Base-by-base conservation (phyloP, 768 basidiomycete species). In the Pisolithus microcarpus region DNA sequence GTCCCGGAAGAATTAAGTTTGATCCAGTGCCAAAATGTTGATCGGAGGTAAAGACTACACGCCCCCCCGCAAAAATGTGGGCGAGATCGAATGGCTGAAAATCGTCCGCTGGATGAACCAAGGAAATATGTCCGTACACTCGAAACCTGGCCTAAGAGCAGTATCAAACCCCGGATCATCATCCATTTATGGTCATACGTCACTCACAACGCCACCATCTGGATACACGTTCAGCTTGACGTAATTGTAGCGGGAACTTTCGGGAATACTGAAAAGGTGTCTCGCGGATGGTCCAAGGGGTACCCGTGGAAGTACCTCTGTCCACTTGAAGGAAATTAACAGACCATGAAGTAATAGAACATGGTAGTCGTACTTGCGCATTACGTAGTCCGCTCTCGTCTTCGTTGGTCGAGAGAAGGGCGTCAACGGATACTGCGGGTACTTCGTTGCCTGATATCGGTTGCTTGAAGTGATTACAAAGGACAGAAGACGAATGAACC, bases 211-310 rank as follows among this genome's bases (percentile, higher is more conserved):
- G 3, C 96, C 96, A 38, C 96, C 96, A 61, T 99, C 96, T 3
- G 96, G 96, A 69, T 92, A 91, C 81, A 95, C 93, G 58, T 86
- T 84, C 21, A 99, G 80, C 68, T 90, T 96, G 52, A 99, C 83
- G 66, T 86, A 87, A 55, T 85, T 94, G 51, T 78, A 75, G 11
- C 68, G 62, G 2, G 64, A 50, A 0, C 80, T 79, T 11, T 72
- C 63, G 15, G 81, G 63, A 38, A 93, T 75, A 52, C 78, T 78
- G 76, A 97, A 98, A 31, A 97, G 75, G 65, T 99, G 96, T 49
- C 85, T 77, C n/a, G 86, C 84, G 55, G 77, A 82, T 7, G 96
- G 95, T 3, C 89, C 88, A 24, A 97, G 75, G 40, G 79, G 69
- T 6, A 82, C 81, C 59, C 73, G 82, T 0, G 92, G 86, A 16